Base-by-base conservation (phyloP, 2,329 filamentous ascomycete species). In the Taxawa tesnikishii region DNA sequence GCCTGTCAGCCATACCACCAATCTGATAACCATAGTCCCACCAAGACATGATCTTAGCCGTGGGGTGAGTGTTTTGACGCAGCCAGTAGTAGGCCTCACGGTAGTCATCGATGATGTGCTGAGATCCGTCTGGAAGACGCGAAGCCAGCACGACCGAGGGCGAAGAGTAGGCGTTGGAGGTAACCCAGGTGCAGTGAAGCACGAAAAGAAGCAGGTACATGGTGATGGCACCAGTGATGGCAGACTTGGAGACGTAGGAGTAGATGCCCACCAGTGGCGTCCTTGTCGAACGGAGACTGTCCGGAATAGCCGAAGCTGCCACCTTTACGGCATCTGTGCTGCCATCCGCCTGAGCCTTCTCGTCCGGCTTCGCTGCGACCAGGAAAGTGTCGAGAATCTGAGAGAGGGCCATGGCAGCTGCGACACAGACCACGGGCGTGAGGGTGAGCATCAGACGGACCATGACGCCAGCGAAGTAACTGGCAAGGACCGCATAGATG, bases 1-100 rank as follows among this genome's bases (percentile, higher is more conserved):
- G 90, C 33, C 90, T 75, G 58, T 98, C 90, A 30, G 90, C 90
- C 90, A 98, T 98, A 45, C 90, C 90, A 63, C 90, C 90, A 58
- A 98, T 98, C 63, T 98, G 90, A 65, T 98, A 98, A 43, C 90
- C 90, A 51, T 98, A 98, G 56, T 98, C 90, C 90, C 90, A 98
- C 90, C 90, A 98, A 2, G 87, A 90, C 88, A 96, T 96, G 54
- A 98, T 81, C 71, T 96, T 98, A 53, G 92, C 87, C 48, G 94
- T 83, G 44, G 88, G 73, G 38, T 79, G 71, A 7, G 92, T 98
- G 67, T 98, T 98, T 60, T 98, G 90, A 42, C 90, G 82, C 30
- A 98, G 77, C 90, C 90, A 98, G 64, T 98, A 93, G 64, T 98
- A 98, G 2, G 90, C 90, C 70, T 98, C 90, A 53, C 90, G 81